phyloP scores from a whole-genome alignment of 305 asterid species.

The Solanum hybrid region DNA sequence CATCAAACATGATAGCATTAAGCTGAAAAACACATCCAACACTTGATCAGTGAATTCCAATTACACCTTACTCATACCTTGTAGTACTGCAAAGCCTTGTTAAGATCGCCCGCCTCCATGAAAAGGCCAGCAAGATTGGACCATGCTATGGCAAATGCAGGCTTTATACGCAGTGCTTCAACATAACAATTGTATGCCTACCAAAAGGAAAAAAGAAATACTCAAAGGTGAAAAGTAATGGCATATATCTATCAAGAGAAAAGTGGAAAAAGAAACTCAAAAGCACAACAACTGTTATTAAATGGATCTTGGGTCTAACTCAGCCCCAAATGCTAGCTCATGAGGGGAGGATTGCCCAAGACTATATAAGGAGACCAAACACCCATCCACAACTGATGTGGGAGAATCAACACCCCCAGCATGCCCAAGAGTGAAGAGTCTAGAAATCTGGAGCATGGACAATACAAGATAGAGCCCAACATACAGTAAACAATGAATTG shows the following conservation, averaged over 20 bases:
- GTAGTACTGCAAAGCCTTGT: slow-evolving; percentile 88
- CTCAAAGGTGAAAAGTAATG: not conserved
- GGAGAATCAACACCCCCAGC: not conserved
- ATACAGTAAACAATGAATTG: not conserved
- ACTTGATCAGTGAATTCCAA: not conserved
- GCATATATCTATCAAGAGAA: not conserved
- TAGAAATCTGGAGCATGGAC: not conserved
- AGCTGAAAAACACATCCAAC: slow-evolving; percentile 9
- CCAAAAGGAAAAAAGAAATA: slow-evolving; percentile 3
- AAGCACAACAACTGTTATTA: not conserved
- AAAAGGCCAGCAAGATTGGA: slow-evolving; percentile 97
- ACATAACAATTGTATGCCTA: slow-evolving; percentile 89
- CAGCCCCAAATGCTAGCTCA: not conserved
- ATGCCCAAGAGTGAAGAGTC: not conserved
- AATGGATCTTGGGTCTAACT: not conserved
- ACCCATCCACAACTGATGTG: not conserved
- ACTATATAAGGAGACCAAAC: not conserved
- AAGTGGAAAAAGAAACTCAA: not conserved
- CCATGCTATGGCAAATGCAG: slow-evolving; percentile 97
- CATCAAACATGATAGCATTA: slow-evolving; percentile 1
- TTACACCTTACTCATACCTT: slow-evolving; percentile 38
- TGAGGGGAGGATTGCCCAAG: not conserved
- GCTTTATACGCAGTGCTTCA: slow-evolving; percentile 89
- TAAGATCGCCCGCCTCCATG: slow-evolving; percentile 94
- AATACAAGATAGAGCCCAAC: not conserved